Evolutionary conservation across 352 stramenopile genomes (phyloP).

Genomic region (Thalassiosira allenii): DNA sequence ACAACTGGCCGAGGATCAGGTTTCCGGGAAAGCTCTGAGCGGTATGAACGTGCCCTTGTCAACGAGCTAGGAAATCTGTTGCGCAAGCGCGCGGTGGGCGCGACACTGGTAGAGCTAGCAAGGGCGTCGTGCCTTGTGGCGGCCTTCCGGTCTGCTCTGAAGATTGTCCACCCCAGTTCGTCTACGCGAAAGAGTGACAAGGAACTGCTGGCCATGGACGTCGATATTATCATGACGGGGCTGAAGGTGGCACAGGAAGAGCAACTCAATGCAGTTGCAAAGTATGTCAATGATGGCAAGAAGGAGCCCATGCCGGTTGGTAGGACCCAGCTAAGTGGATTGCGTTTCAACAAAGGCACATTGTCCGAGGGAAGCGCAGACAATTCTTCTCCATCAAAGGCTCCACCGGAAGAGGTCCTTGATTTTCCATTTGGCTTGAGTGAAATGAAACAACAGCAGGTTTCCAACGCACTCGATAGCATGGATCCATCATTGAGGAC

Average conservation of each 20-base stretch:
- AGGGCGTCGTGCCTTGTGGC: slow-evolving; percentile 78
- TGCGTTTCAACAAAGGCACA: slow-evolving; percentile 44
- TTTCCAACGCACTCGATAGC: slow-evolving; percentile 57
- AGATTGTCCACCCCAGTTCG: slow-evolving; percentile 84
- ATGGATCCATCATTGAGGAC: slow-evolving; percentile 56
- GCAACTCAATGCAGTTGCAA: slow-evolving; percentile 76
- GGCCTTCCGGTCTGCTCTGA: slow-evolving; percentile 81
- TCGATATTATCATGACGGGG: slow-evolving; percentile 84
- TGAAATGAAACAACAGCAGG: slow-evolving; percentile 77
- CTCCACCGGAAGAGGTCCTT: slow-evolving; percentile 74
- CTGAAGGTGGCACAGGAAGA: slow-evolving; percentile 86
- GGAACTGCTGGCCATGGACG: slow-evolving; percentile 83
- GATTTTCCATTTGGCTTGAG: slow-evolving; percentile 82
- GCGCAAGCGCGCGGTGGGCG: slow-evolving; percentile 70
- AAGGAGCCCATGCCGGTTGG: slow-evolving; percentile 76
- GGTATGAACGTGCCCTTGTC: slow-evolving; percentile 80
- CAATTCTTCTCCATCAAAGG: slow-evolving; percentile 27
- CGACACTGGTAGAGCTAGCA: slow-evolving; percentile 77
- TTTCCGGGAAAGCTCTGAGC: slow-evolving; percentile 83
- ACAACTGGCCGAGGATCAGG: slow-evolving; percentile 59
- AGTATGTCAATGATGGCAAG: slow-evolving; percentile 72
- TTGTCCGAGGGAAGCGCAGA: slow-evolving; percentile 20
- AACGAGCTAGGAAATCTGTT: slow-evolving; percentile 80
- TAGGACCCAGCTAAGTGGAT: slow-evolving; percentile 20
- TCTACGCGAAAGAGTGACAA: slow-evolving; percentile 80